Evolutionary conservation across 441 rosid genomes (phyloP), one percentile per base, ranked within the genome.

Genomic region (Raphanus hybrid): DNA sequence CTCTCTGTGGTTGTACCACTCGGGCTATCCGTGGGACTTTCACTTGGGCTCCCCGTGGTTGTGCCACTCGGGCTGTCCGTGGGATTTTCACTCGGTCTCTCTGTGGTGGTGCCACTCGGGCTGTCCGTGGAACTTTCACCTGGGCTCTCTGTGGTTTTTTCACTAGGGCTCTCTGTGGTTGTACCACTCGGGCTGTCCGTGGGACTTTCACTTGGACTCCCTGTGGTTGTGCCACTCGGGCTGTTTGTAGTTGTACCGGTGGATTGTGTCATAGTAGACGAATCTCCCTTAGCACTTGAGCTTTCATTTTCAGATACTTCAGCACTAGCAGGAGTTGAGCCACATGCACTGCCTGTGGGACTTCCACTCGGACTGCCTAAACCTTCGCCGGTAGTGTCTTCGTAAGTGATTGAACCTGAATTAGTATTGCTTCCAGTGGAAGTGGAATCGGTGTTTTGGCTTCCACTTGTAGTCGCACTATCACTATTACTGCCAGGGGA

Each of bases 331-430:
- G 26, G 26, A 23, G 26, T 23, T 23, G 26, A 23, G 26, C 26
- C 26, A 23, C 26, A 23, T 23, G 26, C 2, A 23, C 52, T 45
- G 15, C 12, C 52, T 0, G 15, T 62, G 48, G 54, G 54, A 65
- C 54, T 65, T 41, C 32, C 69, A 65, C 29, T 20, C 14, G 69
- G 34, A 18, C 15, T 65, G 23, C 32, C 37, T 32, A 26, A 27
- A 29, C 45, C 61, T 48, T 14, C 52, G 16, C 29, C 50, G 50
- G 71, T 50, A 50, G 61, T 14, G 27, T 68, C 71, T 14, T 14
- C 1, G 43, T 12, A 68, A 6, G 61, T 26, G 54, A n/a, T 9
- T 27, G 61, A 55, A 29, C 41, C 66, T 32, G 23, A 3, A 2
- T 29, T 29, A 29, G 34, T 29, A 29, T 29, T 29, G 34, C 18